Evolutionary conservation across 371 early-diverging fungal species (phyloP).

Genomic region (Chytridiales sp.): DNA sequence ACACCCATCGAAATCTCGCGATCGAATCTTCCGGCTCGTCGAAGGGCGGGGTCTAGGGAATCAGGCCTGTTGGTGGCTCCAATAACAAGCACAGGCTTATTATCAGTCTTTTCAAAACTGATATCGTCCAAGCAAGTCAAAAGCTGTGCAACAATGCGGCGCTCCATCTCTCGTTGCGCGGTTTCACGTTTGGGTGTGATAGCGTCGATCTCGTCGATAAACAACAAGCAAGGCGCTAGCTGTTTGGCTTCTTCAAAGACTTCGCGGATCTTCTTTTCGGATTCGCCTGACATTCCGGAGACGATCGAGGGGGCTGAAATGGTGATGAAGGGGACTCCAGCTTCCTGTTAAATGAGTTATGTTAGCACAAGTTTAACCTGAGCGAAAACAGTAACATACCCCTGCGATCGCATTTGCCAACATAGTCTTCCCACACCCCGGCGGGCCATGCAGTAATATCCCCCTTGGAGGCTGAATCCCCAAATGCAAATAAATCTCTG

Average conservation of each 20-base stretch:
- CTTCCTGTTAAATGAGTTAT: conserved; percentile 67
- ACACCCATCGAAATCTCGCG: conserved; percentile 97
- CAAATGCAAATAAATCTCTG: conserved; percentile 92
- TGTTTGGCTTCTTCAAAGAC: conserved; percentile 94
- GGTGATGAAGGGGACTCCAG: conserved; percentile 89
- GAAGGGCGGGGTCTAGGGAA: conserved; percentile 93
- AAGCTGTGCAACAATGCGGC: conserved; percentile 98
- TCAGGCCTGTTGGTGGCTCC: conserved; percentile 99
- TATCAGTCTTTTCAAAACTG: conserved; percentile 76
- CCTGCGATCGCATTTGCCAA: conserved; percentile 98
- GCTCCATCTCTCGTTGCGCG: conserved; percentile 98
- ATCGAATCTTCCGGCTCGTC: conserved; percentile 98
- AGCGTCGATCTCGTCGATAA: conserved; percentile 99
- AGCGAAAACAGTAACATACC: conserved; percentile 48
- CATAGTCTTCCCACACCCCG: conserved; percentile 76
- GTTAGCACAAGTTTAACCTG: conserved; percentile 46
- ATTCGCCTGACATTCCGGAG: conserved; percentile 99
- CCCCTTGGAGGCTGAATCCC: conserved; percentile 97
- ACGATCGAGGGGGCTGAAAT: conserved; percentile 99
- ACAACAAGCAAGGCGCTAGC: conserved; percentile 93
- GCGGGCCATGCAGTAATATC: conserved; percentile 97
- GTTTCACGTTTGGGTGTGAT: conserved; percentile 99
- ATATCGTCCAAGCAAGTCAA: conserved; percentile 96
- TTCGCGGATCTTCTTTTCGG: conserved; percentile 97
- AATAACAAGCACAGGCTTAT: conserved; percentile 94